Base-by-base conservation (phyloP, 352 stramenopile species). In the Globisporangium iwayamae region DNA sequence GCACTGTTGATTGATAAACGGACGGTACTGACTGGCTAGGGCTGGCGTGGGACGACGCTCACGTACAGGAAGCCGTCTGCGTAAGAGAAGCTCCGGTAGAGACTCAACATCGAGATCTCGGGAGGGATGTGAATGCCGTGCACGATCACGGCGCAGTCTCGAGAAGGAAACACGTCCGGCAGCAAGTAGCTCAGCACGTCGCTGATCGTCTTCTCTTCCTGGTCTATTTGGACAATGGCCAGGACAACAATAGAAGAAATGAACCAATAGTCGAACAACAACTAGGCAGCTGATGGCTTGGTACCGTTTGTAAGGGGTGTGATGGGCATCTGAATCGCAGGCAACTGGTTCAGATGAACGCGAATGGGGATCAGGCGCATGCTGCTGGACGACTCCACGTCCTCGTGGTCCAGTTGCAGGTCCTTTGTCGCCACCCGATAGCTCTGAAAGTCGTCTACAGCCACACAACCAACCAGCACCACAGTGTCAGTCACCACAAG, bases 31-130 rank as follows among this genome's bases (percentile, higher is more conserved):
- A 5, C 7, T 41, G 13, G 13, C 32, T 62, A 54, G 18, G 30
- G 38, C 22, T 62, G 38, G 14, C 32, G 59, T 8, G 62, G 50
- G 25, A 76, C 39, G 36, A 85, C 69, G 8, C 67, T 75, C 18
- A 92, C 62, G 60, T 94, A 89, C 50, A 94, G 69, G 55, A 93
- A 94, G 39, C 84, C 83, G 62, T 94, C 86, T 0, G 82, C 75
- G 63, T 93, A 93, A 3, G 67, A 72, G 62, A 93, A 91, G 47
- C 67, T 65, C 11, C 74, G 74, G 54, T 93, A 91, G 4, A 94
- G 61, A 41, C 76, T 71, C 22, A 85, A 62, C 22, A 94, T 74
- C 20, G 84, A 79, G 25, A 91, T 71, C 8, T 74, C 63, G 2
- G 59, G 25, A 2, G 78, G 83, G 9, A 92, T 70, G 11, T 30